Evolutionary conservation across 2,329 filamentous ascomycete genomes (phyloP).

Genomic region (Cryoendolithus antarcticus): DNA sequence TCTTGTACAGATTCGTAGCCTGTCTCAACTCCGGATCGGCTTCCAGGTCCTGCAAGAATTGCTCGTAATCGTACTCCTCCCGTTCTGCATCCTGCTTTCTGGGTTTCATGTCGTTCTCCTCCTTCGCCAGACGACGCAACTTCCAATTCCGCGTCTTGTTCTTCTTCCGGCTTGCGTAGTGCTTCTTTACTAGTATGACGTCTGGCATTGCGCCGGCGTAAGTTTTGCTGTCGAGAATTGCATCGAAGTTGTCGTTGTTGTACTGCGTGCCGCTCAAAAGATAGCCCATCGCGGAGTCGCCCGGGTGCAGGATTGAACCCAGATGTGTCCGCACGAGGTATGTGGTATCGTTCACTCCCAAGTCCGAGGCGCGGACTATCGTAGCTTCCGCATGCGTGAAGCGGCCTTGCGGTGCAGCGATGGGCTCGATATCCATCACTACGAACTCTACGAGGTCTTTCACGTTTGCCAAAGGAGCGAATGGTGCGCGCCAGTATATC

Average conservation of each 20-base stretch:
- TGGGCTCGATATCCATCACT: slow-evolving; percentile 82
- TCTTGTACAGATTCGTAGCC: slow-evolving; percentile 69
- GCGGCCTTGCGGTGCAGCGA: slow-evolving; percentile 63
- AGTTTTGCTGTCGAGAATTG: slow-evolving; percentile 62
- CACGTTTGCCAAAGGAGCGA: slow-evolving; percentile 70
- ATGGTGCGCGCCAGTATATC: slow-evolving; percentile 85
- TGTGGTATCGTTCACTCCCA: slow-evolving; percentile 73
- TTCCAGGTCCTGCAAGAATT: slow-evolving; percentile 94
- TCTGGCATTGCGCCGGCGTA: slow-evolving; percentile 76
- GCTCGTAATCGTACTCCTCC: slow-evolving; percentile 88
- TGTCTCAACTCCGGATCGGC: slow-evolving; percentile 81
- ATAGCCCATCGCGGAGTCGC: slow-evolving; percentile 93
- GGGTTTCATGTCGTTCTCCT: slow-evolving; percentile 76
- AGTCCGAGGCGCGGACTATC: slow-evolving; percentile 72
- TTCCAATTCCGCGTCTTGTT: slow-evolving; percentile 67
- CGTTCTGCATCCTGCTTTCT: slow-evolving; percentile 79
- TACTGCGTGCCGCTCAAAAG: slow-evolving; percentile 80
- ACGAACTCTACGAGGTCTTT: slow-evolving; percentile 84
- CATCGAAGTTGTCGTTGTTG: slow-evolving; percentile 78
- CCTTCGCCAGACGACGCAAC: slow-evolving; percentile 82
- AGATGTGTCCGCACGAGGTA: slow-evolving; percentile 89
- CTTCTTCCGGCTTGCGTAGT: slow-evolving; percentile 79
- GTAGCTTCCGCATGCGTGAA: slow-evolving; percentile 79
- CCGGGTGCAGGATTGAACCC: slow-evolving; percentile 70
- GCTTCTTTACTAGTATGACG: slow-evolving; percentile 92